Percentiles rank a stretch among this genome's conserved stretches.
Evolutionary conservation across 306 rosid genomes (phyloP).

Genomic region (Malus sieversii): DNA sequence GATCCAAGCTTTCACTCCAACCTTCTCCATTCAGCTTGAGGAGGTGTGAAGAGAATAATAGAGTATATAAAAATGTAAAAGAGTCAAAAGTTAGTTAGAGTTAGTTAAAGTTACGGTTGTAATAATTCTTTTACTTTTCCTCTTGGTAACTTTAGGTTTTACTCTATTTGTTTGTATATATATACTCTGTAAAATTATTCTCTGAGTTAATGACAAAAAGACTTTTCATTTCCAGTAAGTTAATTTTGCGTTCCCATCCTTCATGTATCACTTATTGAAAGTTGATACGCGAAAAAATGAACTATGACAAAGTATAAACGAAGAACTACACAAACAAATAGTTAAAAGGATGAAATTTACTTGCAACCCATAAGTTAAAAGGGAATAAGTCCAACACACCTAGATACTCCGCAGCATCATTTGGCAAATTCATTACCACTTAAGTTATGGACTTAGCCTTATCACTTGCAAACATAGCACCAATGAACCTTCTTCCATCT

Average conservation of each 20-base stretch:
- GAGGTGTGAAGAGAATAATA: too few relatives aligned
- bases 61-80: too few relatives aligned
- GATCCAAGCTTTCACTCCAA: too few relatives aligned
- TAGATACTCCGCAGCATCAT: slow-evolving; percentile 79
- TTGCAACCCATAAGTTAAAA: neutral
- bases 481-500: slow-evolving; percentile 96
- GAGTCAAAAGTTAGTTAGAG: too few relatives aligned
- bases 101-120: too few relatives aligned
- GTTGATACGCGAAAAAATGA: neutral
- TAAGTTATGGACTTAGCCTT: slow-evolving; percentile 73
- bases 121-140: too few relatives aligned
- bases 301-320: neutral
- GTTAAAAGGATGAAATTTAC: neutral
- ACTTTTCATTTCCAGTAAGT: too few relatives aligned
- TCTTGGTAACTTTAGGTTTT: too few relatives aligned
- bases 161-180: too few relatives aligned
- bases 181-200: too few relatives aligned
- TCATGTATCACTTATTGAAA: neutral
- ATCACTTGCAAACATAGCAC: slow-evolving; percentile 66
- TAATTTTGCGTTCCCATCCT: neutral
- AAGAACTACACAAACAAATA: neutral
- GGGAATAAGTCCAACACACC: slow-evolving; percentile 30
- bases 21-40: too few relatives aligned
- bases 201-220: too few relatives aligned
- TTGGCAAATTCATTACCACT: slow-evolving; percentile 95